phyloP scores from a whole-genome alignment of 2,329 filamentous ascomycete species.

The Scolecobasidium constrictum region DNA sequence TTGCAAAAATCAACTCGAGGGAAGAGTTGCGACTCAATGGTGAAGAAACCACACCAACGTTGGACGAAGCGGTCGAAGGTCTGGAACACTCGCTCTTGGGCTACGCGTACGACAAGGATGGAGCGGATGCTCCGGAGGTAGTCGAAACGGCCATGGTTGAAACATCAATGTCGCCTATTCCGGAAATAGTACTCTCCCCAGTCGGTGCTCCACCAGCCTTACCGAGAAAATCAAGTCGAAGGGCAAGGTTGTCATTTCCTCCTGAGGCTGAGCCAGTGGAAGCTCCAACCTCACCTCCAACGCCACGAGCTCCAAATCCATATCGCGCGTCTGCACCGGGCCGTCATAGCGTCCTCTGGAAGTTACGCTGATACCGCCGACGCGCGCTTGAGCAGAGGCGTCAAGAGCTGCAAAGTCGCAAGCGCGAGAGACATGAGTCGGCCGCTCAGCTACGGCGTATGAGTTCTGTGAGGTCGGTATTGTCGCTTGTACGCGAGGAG shows the following conservation, averaged over 20 bases:
- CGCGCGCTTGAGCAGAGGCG: not conserved
- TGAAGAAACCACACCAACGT: constrained; percentile 29
- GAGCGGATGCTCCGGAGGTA: not conserved
- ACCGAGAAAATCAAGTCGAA: constrained; percentile 9
- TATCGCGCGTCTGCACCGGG: too few species aligned
- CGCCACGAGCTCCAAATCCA: too few species aligned
- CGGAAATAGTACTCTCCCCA: constrained; percentile 2
- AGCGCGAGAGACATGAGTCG: not conserved
- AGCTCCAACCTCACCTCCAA: not conserved
- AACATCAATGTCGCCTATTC: not conserved
- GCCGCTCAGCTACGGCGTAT: not conserved
- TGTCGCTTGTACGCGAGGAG: constrained; percentile 7
- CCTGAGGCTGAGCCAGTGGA: not conserved
- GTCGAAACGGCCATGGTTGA: not conserved
- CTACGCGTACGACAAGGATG: constrained; percentile 11
- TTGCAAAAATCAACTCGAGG: constrained; percentile 7
- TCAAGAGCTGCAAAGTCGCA: not conserved
- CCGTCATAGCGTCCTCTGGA: too few species aligned
- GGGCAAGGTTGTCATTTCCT: constrained; percentile 2
- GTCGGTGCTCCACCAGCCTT: constrained; percentile 4
- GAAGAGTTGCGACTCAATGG: constrained; percentile 3
- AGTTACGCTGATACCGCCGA: too few species aligned
- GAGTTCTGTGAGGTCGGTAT: constrained; percentile 3
- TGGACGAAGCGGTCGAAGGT: constrained; percentile 35
- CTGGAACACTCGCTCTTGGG: constrained; percentile 17